A percentile compares a stretch with the other conserved stretches of the same genome.
These are phyloP conservation scores for Fragaria vesca DNA, from an alignment of 306 rosid species.

Conservation along the genomic window DNA sequence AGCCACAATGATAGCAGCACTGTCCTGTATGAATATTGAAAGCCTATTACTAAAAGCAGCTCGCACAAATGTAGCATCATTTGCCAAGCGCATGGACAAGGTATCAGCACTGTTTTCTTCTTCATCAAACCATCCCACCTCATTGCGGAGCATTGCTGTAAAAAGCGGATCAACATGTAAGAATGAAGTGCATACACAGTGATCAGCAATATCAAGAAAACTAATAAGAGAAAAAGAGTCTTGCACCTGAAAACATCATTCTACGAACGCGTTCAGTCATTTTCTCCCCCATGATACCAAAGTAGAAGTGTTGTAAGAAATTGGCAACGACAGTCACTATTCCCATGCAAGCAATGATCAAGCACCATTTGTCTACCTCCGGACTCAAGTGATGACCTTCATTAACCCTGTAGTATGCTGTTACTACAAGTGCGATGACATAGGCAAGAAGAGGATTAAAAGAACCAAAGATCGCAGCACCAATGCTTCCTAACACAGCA, in stretches of 20 bases:
- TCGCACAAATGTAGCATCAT: slow-evolving; percentile 97
- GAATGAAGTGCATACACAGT: slow-evolving; percentile 15
- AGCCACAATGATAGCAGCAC: slow-evolving; percentile 95
- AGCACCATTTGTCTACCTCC: slow-evolving; percentile 91
- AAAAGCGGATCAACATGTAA: slow-evolving; percentile 37
- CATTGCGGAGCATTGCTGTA: slow-evolving; percentile 98
- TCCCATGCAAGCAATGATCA: slow-evolving; percentile 98
- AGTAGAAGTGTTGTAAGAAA: slow-evolving; percentile 98
- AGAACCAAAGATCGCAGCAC: slow-evolving; percentile 98
- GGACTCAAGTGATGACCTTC: slow-evolving; percentile 34
- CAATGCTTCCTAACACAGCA: slow-evolving; percentile 94
- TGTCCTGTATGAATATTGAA: slow-evolving; percentile 97
- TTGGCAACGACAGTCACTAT: slow-evolving; percentile 94
- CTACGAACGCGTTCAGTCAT: slow-evolving; percentile 99
- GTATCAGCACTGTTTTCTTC: slow-evolving; percentile 98
- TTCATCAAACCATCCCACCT: slow-evolving; percentile 96
- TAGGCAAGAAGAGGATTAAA: slow-evolving; percentile 99
- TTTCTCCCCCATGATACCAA: slow-evolving; percentile 99
- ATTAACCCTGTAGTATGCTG: slow-evolving; percentile 59
- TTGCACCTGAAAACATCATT: slow-evolving; percentile 98
- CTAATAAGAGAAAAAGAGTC: slow-evolving; percentile 3
- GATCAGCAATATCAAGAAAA: slow-evolving; percentile 16
- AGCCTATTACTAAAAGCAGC: slow-evolving; percentile 98
- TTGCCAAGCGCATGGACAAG: slow-evolving; percentile 98
- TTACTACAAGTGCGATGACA: slow-evolving; percentile 83